Evolutionary conservation across 129 eudicot genomes (phyloP).

Genomic region (Silybum marianum): DNA sequence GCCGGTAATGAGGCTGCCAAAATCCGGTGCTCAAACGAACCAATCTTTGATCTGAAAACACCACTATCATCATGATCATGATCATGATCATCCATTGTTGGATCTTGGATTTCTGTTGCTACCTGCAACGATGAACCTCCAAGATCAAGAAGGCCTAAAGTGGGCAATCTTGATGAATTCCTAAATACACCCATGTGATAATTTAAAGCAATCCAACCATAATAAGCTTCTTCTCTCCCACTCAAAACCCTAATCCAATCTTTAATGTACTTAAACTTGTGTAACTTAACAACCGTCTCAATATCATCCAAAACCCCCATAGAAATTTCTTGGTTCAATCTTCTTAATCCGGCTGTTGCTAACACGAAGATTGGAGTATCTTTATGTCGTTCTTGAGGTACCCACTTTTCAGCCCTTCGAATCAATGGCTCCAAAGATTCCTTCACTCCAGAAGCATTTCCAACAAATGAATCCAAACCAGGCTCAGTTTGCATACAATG

Average conservation of each 20-base stretch:
- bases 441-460: constrained; percentile 67
- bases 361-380: constrained; percentile 69
- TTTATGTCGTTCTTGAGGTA: constrained; percentile 54
- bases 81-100: constrained; percentile 25
- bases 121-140: constrained; percentile 95
- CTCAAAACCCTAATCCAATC: constrained; percentile 87
- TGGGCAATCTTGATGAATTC: constrained; percentile 43
- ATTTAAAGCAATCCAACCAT: constrained; percentile 91
- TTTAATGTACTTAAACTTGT: constrained; percentile 46
- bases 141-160: constrained; percentile 88
- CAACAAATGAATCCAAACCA: constrained; percentile 79
- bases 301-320: constrained; percentile 57
- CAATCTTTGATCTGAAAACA: constrained; percentile 54
- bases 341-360: constrained; percentile 89
- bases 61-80: constrained; percentile 8
- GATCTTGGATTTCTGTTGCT: constrained; percentile 49
- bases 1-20: constrained; percentile 73
- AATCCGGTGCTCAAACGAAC: constrained; percentile 50
- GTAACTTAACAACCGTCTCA: constrained; percentile 58
- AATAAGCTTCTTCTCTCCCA: constrained; percentile 90
- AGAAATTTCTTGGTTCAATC: constrained; percentile 41
- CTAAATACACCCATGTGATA: constrained; percentile 62
- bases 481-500: constrained; percentile 97
- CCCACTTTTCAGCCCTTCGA: constrained; percentile 68
- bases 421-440: constrained; percentile 71